Evolutionary conservation across 1,284 basidiomycete species (phyloP).

Genomic region (Puccinia coronata): DNA sequence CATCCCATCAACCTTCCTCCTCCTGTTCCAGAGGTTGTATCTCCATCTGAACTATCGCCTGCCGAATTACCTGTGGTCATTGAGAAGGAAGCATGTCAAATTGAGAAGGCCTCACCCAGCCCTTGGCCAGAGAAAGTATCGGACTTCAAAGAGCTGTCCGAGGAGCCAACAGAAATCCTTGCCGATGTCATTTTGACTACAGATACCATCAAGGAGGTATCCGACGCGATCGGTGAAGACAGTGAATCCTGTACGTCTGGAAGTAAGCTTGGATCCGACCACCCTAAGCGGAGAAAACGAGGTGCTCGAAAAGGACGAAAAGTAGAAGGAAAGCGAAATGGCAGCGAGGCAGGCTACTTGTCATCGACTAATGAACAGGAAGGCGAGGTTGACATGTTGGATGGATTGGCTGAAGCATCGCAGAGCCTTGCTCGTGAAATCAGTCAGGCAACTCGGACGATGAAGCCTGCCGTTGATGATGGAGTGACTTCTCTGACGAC

Average conservation of each 20-base stretch:
- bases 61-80: neutral
- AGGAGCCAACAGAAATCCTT: conserved; percentile 1
- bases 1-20: conserved; percentile 24
- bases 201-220: neutral
- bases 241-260: conserved; percentile 11
- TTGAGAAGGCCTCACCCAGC: neutral
- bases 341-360: neutral
- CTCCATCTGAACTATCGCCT: neutral
- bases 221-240: neutral
- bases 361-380: conserved; percentile 9
- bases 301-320: conserved; percentile 41
- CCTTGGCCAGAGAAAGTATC: neutral
- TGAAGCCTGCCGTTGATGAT: neutral
- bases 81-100: neutral
- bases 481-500: neutral
- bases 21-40: conserved; percentile 37
- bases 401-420: conserved; percentile 41
- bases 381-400: conserved; percentile 30
- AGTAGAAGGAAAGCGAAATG: conserved; percentile 4
- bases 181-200: neutral
- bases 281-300: conserved; percentile 38
- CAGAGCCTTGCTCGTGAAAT: conserved; percentile 42
- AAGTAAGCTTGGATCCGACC: conserved; percentile 17
- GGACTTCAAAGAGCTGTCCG: neutral
- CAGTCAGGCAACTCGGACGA: conserved; percentile 40